phyloP scores from a whole-genome alignment of 768 basidiomycete genomes.

The Lactifluus rugatus region DNA sequence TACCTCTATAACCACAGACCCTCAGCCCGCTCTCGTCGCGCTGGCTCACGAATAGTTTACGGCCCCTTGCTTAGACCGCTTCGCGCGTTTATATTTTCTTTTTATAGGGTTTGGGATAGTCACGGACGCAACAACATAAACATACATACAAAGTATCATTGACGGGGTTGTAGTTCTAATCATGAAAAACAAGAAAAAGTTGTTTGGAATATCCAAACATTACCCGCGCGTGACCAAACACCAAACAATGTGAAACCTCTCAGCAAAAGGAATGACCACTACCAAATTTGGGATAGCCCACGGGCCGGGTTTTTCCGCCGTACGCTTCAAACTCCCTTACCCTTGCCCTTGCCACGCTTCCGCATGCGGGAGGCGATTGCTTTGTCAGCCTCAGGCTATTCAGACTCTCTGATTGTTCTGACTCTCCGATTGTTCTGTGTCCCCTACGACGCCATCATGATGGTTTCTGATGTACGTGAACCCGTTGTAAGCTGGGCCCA shows the following conservation, averaged over 20 bases:
- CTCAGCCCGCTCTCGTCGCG: neutral
- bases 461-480: neutral
- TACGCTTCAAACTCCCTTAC: no score
- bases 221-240: neutral
- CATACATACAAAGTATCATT: constrained; percentile 9
- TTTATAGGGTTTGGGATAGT: constrained; percentile 11
- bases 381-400: neutral
- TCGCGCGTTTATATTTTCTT: neutral
- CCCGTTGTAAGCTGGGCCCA: neutral
- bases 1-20: neutral
- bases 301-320: neutral
- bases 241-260: neutral
- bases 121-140: constrained; percentile 12
- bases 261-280: neutral
- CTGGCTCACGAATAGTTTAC: constrained; percentile 4
- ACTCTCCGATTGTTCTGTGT: neutral
- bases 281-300: neutral
- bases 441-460: neutral
- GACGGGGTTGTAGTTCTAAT: constrained; percentile 16
- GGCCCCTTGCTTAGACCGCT: constrained; percentile 5
- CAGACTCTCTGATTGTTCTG: neutral
- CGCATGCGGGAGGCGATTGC: neutral
- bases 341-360: no score
- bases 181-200: neutral
- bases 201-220: neutral